phyloP scores from a whole-genome alignment of 805 yeast species.

The Candida parachauliodes region DNA sequence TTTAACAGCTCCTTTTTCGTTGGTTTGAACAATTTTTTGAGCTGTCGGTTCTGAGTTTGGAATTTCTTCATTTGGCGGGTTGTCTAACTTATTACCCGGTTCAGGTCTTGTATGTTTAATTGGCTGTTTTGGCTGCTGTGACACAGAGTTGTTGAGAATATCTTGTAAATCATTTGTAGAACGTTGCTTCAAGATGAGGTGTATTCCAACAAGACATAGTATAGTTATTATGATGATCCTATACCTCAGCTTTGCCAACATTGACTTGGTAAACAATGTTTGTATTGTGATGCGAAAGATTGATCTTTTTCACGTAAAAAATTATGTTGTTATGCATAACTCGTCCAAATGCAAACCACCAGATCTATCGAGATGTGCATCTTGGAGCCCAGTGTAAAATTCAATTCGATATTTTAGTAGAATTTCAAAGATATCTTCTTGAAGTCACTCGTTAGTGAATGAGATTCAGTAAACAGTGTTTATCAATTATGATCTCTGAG shows the following conservation, averaged over 20 bases:
- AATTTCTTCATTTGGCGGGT: conserved; percentile 6
- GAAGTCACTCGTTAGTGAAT: no score
- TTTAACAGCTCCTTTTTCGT: not conserved
- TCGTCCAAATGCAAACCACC: no score
- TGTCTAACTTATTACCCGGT: conserved; percentile 5
- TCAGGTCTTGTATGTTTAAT: conserved; percentile 4
- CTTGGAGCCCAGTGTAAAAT: no score
- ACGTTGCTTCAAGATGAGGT: not conserved
- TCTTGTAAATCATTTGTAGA: conserved; percentile 1
- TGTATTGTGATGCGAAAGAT: no score
- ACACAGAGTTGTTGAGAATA: not conserved
- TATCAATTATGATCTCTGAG: no score
- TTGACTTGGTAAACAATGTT: not conserved
- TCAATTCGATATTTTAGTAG: no score
- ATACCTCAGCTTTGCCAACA: conserved; percentile 3
- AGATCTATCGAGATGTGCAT: no score
- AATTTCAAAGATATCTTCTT: no score
- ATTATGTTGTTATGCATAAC: no score
- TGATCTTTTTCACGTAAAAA: no score
- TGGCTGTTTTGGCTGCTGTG: not conserved
- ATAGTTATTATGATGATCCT: conserved; percentile 2
- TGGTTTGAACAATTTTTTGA: not conserved
- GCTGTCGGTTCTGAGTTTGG: conserved; percentile 5
- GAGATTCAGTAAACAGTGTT: no score
- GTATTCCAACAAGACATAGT: conserved; percentile 5